Percentiles rank a stretch among this genome's conserved stretches.
Evolutionary conservation across 345 rosid species (phyloP).

Genomic region (Trapa incisa): DNA sequence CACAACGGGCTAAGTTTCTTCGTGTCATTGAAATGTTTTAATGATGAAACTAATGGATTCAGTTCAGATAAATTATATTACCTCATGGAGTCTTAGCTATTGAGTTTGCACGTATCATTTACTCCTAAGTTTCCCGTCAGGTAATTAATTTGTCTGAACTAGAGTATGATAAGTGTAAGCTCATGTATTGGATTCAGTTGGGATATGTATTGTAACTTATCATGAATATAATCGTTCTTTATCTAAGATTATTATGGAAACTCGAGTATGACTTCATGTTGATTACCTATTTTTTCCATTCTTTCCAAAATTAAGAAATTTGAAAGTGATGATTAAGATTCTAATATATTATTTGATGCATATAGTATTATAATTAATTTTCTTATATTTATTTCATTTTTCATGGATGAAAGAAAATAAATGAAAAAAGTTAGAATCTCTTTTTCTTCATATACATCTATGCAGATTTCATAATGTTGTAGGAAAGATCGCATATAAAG

Average conservation of each 20-base stretch:
- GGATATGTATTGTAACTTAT: no score
- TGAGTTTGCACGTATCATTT: no score
- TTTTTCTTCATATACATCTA: conserved; percentile 81
- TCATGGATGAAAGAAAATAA: no score
- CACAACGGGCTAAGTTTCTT: no score
- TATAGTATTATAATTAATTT: not conserved
- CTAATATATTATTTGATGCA: not conserved
- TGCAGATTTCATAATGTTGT: conserved; percentile 73
- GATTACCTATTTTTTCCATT: not conserved
- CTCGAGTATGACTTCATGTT: not conserved
- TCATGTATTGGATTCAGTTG: no score
- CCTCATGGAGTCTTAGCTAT: no score
- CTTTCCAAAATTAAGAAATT: not conserved
- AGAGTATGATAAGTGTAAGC: no score
- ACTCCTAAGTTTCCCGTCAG: no score
- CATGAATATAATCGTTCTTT: not conserved
- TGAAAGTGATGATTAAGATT: not conserved
- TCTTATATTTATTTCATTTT: not conserved
- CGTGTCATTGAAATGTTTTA: no score
- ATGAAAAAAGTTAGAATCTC: conserved; percentile 30
- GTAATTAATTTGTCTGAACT: no score
- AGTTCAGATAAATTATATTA: no score
- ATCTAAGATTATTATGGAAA: not conserved
- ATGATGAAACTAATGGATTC: no score
- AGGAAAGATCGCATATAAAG: conserved; percentile 66